A percentile compares a stretch with the other conserved stretches of the same genome.
phyloP scores from a whole-genome alignment of 805 yeast species.

The Isabelozyma heimii region DNA sequence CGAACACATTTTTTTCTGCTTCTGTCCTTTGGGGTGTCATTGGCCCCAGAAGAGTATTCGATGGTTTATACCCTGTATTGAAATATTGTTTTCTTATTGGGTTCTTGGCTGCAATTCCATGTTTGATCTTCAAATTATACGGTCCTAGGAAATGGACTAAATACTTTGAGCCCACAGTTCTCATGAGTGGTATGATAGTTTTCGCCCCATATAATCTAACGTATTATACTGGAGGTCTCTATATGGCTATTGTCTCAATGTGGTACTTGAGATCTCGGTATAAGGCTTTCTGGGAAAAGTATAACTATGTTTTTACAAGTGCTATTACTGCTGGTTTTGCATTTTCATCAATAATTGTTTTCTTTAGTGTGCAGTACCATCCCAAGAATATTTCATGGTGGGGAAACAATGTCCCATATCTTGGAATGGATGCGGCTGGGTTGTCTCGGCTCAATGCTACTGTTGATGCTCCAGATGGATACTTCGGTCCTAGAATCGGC shows the following conservation, averaged over 20 bases:
- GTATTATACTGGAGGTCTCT: constrained; percentile 27
- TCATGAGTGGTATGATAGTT: constrained; percentile 28
- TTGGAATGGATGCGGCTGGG: constrained; percentile 4
- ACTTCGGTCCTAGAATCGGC: constrained; percentile 32
- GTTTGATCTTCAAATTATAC: constrained; percentile 11
- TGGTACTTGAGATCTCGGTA: constrained; percentile 22
- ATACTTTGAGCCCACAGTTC: constrained; percentile 31
- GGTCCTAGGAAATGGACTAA: constrained; percentile 15
- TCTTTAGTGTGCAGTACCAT: constrained; percentile 35
- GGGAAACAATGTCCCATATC: constrained; percentile 20
- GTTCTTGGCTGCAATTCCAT: constrained; percentile 19
- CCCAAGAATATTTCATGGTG: constrained; percentile 27
- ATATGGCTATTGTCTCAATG: constrained; percentile 25
- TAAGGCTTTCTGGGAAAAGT: constrained; percentile 33
- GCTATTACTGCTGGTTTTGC: constrained; percentile 34
- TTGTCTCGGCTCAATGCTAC: constrained; percentile 5
- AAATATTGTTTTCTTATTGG: constrained; percentile 35
- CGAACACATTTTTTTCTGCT: constrained; percentile 46
- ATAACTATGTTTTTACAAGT: constrained; percentile 30
- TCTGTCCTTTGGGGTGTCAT: constrained; percentile 65
- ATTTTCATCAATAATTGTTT: constrained; percentile 30
- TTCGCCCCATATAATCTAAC: constrained; percentile 33
- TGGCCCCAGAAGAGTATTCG: constrained; percentile 44
- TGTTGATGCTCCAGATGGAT: constrained; percentile 25
- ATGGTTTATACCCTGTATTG: constrained; percentile 27